Evolutionary conservation across 73 alveolate species (phyloP), one percentile per base, ranked within the genome.

Genomic region (Uronychia binucleata): DNA sequence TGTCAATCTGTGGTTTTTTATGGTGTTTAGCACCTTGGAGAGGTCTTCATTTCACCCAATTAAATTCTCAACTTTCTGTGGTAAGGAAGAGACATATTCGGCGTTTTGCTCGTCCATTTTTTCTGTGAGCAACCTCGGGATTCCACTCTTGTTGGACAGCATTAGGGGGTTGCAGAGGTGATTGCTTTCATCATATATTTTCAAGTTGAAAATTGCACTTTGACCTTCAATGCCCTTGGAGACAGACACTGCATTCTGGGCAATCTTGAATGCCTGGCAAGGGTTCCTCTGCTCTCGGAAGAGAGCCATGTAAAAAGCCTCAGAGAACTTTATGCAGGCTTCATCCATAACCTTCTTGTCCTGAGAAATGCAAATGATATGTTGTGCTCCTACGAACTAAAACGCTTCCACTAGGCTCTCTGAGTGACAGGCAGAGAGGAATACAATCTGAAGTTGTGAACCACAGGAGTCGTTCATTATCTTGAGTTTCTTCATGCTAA

Each of bases 281-380:
- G 88, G 88, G 33, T 80, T 81, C 35, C 31, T 81, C 5, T 32
- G 19, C 46, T 31, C 77, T 1, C 79, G 29, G 75, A 58, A 81
- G 31, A 81, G 33, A 28, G 77, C 77, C 27, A 30, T 33, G 33
- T 81, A 81, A 32, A 34, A 81, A 0, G 80, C 58, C 0, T 81
- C 30, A 35, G 77, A 30, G 28, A 81, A 81, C 28, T 34, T 58
- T 31, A 81, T 81, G n/a, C 88, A 81, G 0, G 88, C 88, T 59
- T 81, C 88, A 59, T 81, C 88, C 81, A 34, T 81, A 25, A 81
- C 88, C 29, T 46, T 81, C 59, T 81, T 81, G 33, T 58, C 74
- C 34, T 75, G 27, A n/a, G 58, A 74, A 59, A 81, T 81, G 28
- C 88, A 81, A 26, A 81, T 59, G 27, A 81, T 81, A 33, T 81